phyloP scores from a whole-genome alignment of 768 basidiomycete species.

The Collybia nuda region DNA sequence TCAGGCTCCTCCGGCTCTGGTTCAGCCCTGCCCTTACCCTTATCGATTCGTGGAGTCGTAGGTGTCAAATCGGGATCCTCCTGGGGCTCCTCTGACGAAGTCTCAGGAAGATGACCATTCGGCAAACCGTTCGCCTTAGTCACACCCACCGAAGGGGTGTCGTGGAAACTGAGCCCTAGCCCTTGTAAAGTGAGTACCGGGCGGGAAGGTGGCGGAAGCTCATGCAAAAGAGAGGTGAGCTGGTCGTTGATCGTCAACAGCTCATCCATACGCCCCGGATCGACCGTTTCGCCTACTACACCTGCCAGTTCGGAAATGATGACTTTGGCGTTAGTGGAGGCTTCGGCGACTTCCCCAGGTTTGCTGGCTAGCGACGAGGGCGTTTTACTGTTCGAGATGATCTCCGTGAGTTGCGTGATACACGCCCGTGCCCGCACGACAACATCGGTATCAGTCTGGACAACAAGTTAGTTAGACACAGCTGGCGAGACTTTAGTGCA shows the following conservation, averaged over 20 bases:
- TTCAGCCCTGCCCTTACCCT: conserved; percentile 75
- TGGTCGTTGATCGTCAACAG: conserved; percentile 74
- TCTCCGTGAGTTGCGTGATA: conserved; percentile 35
- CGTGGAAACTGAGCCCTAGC: conserved; percentile 40
- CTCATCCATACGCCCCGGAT: conserved; percentile 62
- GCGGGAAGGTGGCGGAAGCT: conserved; percentile 35
- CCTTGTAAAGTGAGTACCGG: conserved; percentile 44
- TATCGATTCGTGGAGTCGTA: conserved; percentile 68
- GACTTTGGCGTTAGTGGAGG: conserved; percentile 47
- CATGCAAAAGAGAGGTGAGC: conserved; percentile 56
- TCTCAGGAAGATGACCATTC: conserved; percentile 11
- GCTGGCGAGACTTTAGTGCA: background rate
- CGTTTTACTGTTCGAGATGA: conserved; percentile 14
- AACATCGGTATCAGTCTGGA: conserved; percentile 46
- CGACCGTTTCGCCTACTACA: conserved; percentile 55
- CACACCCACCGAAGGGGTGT: conserved; percentile 2
- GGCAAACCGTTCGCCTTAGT: conserved; percentile 9
- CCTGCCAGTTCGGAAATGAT: conserved; percentile 50
- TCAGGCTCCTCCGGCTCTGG: conserved; percentile 68
- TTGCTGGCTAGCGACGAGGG: conserved; percentile 13
- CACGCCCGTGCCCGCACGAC: conserved; percentile 46
- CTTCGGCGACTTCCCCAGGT: conserved; percentile 25
- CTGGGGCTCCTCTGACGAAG: conserved; percentile 10
- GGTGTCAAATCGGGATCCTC: conserved; percentile 36
- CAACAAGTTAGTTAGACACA: conserved; percentile 4